Percentiles rank a stretch among this genome's conserved stretches.
These are phyloP conservation scores for Myochromella boudieri DNA, from an alignment of 768 basidiomycete genomes.

Conservation along the genomic window DNA sequence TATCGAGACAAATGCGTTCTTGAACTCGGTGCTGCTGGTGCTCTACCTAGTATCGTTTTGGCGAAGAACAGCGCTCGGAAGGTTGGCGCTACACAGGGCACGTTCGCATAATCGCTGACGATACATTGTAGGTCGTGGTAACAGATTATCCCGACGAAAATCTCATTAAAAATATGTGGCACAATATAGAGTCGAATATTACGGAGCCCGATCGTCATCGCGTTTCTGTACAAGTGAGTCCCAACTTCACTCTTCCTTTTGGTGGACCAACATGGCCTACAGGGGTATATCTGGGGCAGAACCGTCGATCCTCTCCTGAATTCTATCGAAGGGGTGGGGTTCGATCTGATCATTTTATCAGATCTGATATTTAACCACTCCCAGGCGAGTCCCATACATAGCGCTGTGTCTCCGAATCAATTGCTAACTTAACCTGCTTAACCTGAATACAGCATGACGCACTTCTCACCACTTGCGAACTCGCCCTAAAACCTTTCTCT, in stretches of 20 bases:
- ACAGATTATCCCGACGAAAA: conserved; percentile 90
- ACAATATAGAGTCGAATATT: conserved; percentile 68
- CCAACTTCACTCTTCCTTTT: neutral
- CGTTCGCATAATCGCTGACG: neutral
- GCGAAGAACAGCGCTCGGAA: conserved; percentile 67
- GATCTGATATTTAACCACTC: conserved; percentile 96
- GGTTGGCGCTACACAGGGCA: conserved; percentile 41
- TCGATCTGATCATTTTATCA: conserved; percentile 84
- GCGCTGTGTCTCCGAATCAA: neutral
- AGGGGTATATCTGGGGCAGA: conserved; percentile 88
- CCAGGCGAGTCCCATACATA: conserved; percentile 48
- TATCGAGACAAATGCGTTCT: conserved; percentile 55
- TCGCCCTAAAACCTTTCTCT: conserved; percentile 25
- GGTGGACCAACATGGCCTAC: neutral
- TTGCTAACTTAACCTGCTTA: neutral
- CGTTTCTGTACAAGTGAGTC: conserved; percentile 28
- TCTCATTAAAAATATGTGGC: conserved; percentile 71
- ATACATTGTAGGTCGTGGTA: conserved; percentile 60
- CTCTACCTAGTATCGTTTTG: conserved; percentile 78
- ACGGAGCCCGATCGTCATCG: conserved; percentile 32
- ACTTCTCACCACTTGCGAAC: conserved; percentile 71
- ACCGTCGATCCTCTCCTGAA: conserved; percentile 46
- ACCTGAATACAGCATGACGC: conserved; percentile 65
- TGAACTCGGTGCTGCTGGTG: conserved; percentile 94
- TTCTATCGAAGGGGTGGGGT: conserved; percentile 32